phyloP scores from a whole-genome alignment of 2,329 filamentous ascomycete genomes.

The Paracamarosporium sp. region DNA sequence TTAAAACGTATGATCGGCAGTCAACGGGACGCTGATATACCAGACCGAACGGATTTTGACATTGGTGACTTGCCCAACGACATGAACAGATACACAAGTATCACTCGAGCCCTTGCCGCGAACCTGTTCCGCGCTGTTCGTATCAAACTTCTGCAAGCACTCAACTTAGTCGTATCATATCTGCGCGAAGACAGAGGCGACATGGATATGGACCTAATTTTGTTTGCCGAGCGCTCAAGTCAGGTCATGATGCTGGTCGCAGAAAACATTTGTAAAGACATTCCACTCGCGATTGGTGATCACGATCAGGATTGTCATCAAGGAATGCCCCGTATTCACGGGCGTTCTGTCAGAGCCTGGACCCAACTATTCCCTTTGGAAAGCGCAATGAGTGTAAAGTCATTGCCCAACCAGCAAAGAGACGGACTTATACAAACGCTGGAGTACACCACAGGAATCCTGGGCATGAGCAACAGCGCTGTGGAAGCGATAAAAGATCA shows the following conservation, averaged over 20 bases:
- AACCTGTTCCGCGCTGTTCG: slow-evolving; percentile 2
- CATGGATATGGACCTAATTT: background rate
- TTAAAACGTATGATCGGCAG: background rate
- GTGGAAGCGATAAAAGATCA: background rate
- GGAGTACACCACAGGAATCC: background rate
- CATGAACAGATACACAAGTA: background rate
- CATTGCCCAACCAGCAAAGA: background rate
- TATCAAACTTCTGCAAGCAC: background rate
- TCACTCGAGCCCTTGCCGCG: background rate
- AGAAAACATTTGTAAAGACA: background rate
- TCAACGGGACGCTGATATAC: background rate
- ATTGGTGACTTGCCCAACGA: background rate
- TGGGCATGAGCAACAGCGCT: background rate
- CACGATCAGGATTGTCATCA: background rate
- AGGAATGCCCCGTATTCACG: background rate
- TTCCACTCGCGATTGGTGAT: background rate
- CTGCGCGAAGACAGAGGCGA: background rate
- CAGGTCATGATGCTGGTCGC: background rate
- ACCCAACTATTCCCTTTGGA: background rate
- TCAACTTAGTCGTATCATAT: background rate
- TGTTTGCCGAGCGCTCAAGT: background rate
- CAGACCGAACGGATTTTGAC: background rate
- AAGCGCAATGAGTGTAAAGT: background rate
- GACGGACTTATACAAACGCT: background rate
- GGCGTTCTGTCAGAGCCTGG: background rate